Conservation (phyloP, 2,329 filamentous ascomycete species). For the Colletotrichum australisinense region DNA sequence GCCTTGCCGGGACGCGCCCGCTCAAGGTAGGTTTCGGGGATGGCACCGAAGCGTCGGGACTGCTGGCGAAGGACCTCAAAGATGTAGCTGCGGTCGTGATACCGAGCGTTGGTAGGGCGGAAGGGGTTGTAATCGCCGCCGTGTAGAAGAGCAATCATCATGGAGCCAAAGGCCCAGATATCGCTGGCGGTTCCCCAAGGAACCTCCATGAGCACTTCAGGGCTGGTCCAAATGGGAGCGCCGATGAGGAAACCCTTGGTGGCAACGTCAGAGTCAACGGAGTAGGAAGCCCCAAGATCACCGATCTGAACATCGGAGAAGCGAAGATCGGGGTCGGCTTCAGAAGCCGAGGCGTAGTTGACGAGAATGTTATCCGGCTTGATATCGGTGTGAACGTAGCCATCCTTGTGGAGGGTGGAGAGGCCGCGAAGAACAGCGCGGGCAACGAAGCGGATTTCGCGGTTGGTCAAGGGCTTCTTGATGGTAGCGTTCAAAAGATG, state of each 20-base stretch:
- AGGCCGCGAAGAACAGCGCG: slow-evolving; percentile 31
- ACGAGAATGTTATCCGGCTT: slow-evolving; percentile 34
- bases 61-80: slow-evolving; percentile 35
- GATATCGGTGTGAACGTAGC: slow-evolving; percentile 32
- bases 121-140: slow-evolving; percentile 35
- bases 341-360: slow-evolving; percentile 25
- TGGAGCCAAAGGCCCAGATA: slow-evolving; percentile 87
- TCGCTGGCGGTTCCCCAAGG: slow-evolving; percentile 74
- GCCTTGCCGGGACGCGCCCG: slow-evolving; percentile 32
- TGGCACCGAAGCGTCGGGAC: slow-evolving; percentile 29
- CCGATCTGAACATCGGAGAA: slow-evolving; percentile 34
- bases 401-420: slow-evolving; percentile 32
- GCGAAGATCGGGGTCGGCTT: slow-evolving; percentile 30
- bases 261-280: slow-evolving; percentile 28
- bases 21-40: slow-evolving; percentile 31
- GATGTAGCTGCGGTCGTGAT: slow-evolving; percentile 33
- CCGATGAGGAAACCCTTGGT: slow-evolving; percentile 30
- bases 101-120: slow-evolving; percentile 28
- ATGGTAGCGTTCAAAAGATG: slow-evolving; percentile 31
- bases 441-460: slow-evolving; percentile 33
- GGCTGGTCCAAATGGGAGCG: slow-evolving; percentile 33
- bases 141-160: slow-evolving; percentile 47
- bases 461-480: slow-evolving; percentile 34
- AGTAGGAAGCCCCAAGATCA: slow-evolving; percentile 30
- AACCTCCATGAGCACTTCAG: slow-evolving; percentile 32